A percentile compares a stretch with the other conserved stretches of the same genome.
Conservation (phyloP, 441 rosid species). For the Arabidopsis hybrid region DNA sequence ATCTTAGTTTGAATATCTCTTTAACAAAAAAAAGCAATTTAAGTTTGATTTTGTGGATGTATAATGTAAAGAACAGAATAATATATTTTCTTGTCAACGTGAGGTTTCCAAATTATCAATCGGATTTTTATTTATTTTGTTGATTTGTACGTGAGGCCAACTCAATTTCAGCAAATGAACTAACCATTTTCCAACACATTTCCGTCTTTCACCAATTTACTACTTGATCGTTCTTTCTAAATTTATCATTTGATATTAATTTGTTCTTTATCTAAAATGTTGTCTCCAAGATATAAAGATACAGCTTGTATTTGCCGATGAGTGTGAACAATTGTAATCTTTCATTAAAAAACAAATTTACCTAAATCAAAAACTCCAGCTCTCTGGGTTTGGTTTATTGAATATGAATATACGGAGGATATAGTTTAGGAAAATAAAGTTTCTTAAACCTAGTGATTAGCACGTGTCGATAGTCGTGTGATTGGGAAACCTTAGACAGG, state of each 20-base stretch:
- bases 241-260: no score
- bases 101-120: not conserved
- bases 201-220: no score
- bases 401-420: slow-evolving; percentile 4
- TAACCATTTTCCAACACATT: no score
- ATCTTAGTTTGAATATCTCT: not conserved
- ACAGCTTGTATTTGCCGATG: no score
- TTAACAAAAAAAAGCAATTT: not conserved
- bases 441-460: slow-evolving; percentile 21
- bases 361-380: slow-evolving; percentile 15
- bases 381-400: not conserved
- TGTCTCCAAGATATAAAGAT: no score
- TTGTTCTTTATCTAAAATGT: no score
- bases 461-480: slow-evolving; percentile 36
- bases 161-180: no score
- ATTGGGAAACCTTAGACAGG: slow-evolving; percentile 20
- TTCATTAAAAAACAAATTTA: slow-evolving; percentile 6
- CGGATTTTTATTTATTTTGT: not conserved
- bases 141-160: not conserved
- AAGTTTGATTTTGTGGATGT: not conserved
- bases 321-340: not conserved
- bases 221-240: no score
- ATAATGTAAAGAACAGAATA: not conserved
- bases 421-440: not conserved
- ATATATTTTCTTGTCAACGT: not conserved